Percentiles rank a stretch among this genome's conserved stretches.
Evolutionary conservation across 345 rosid species (phyloP).

Genomic region (Eucalyptus pauciflora): DNA sequence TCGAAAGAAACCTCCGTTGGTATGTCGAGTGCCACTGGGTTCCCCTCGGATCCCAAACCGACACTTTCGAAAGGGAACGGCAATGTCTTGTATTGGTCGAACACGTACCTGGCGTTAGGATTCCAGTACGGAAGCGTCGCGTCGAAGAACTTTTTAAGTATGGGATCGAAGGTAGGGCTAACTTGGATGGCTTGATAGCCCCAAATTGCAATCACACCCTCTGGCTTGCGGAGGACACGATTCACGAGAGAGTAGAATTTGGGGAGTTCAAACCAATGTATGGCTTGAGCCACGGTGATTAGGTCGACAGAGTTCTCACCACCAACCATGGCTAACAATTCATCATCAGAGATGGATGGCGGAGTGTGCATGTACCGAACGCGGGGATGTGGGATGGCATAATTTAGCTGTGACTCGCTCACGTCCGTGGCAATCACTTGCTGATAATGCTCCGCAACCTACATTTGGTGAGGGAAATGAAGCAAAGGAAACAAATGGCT

Average conservation of each 20-base stretch:
- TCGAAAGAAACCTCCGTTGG: too few species aligned
- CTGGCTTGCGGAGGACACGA: constrained; percentile 44
- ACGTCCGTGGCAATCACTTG: constrained; percentile 42
- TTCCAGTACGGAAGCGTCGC: constrained; percentile 36
- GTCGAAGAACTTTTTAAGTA: constrained; percentile 24
- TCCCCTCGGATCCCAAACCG: too few species aligned
- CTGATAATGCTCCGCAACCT: constrained; percentile 52
- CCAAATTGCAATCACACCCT: constrained; percentile 54
- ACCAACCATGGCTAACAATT: constrained; percentile 27
- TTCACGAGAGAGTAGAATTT: constrained; percentile 35
- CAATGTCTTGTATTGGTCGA: constrained; percentile 8
- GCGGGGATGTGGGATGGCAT: constrained; percentile 18
- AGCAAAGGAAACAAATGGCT: neutral
- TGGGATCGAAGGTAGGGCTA: constrained; percentile 32
- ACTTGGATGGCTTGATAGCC: constrained; percentile 31
- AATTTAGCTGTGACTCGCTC: constrained; percentile 39
- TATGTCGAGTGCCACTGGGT: too few species aligned
- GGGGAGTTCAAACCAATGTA: constrained; percentile 60
- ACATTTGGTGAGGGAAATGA: neutral
- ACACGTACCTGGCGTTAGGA: constrained; percentile 4
- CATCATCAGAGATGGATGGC: constrained; percentile 30
- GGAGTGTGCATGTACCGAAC: constrained; percentile 44
- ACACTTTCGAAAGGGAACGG: too few species aligned
- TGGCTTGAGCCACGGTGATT: constrained; percentile 41
- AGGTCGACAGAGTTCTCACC: constrained; percentile 52